Evolutionary conservation across 2,329 filamentous ascomycete genomes (phyloP), one percentile per base, ranked within the genome.

Genomic region (Corynespora cassiicola): DNA sequence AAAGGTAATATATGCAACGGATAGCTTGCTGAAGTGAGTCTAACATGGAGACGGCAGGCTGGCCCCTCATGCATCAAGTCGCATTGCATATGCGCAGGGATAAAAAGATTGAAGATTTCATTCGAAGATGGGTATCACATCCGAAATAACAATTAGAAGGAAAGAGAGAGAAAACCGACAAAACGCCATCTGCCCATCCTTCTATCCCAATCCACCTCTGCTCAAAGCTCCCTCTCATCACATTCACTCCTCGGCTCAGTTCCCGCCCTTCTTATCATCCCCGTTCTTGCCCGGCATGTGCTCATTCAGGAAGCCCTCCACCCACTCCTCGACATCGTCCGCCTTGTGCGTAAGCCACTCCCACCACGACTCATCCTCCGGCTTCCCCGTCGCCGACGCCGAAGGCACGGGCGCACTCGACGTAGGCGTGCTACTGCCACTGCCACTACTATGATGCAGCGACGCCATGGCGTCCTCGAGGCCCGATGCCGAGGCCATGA

Each of bases 331-430:
- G 1, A 64, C 52, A 11, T 58, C 48, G 16, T 67, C 61, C 3
- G 58, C 63, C 40, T 66, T 63, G 10, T 69, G 65, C 26, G 57
- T 57, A 22, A 70, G 39, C 64, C 63, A 68, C 36, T 66, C 55
- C 65, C 65, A 69, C 63, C 54, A 68, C 11, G 45, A 50, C 28
- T 59, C 46, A 6, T 49, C 40, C 3, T 30, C 27, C 14, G 31
- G 25, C 5, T 27, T 11, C 11, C 21, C 32, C 21, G 24, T 45
- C 19, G 42, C 38, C 19, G 46, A 35, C 4, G 43, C 28, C 10
- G 47, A 41, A 11, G 57, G 47, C 15, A n/a, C n/a, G n/a, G 50
- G 31, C 14, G 47, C 49, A 21, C 46, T 50, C 5, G 45, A 35
- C 2, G 56, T 52, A 7, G 47, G 30, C 10, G 45, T 55, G 4